Evolutionary conservation across 305 asterid species (phyloP).

Genomic region (Fraxinus floribunda): DNA sequence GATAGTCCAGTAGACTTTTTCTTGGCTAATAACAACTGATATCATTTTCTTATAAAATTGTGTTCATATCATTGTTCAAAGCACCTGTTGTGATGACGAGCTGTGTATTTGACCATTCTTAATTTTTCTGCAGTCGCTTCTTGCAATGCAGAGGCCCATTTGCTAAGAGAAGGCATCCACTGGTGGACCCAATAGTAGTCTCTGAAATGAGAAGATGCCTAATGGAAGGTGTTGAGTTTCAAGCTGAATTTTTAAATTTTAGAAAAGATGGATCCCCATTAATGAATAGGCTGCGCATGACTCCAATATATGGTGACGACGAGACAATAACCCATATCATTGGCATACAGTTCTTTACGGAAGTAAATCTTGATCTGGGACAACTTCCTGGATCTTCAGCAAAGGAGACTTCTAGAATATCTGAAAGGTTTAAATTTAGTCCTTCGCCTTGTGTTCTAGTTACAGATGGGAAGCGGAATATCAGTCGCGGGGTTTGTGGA

Average conservation of each 20-base stretch:
- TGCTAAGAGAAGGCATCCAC: constrained; percentile 4
- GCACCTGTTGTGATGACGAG: neutral
- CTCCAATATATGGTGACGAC: constrained; percentile 76
- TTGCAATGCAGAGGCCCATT: neutral
- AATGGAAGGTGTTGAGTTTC: neutral
- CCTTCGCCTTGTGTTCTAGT: constrained; percentile 34
- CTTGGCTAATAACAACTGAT: neutral
- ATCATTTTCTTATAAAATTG: neutral
- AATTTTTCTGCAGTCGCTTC: neutral
- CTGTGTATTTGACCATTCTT: constrained; percentile 10
- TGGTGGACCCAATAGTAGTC: neutral
- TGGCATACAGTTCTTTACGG: constrained; percentile 68
- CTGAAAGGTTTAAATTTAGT: constrained; percentile 39
- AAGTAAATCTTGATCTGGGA: constrained; percentile 66
- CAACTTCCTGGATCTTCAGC: constrained; percentile 69
- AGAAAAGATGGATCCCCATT: neutral
- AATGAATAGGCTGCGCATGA: constrained; percentile 65
- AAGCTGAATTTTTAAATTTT: neutral
- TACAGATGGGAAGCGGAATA: constrained; percentile 3
- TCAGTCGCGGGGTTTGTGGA: constrained; percentile 9
- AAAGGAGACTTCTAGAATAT: constrained; percentile 52
- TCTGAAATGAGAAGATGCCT: neutral
- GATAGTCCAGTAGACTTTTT: neutral
- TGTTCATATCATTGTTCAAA: neutral
- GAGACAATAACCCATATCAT: constrained; percentile 66